Percentiles rank a stretch among this genome's conserved stretches.
These are phyloP conservation scores for Cercospora zeae-maydis DNA, from an alignment of 2,329 filamentous ascomycete genomes.

Conservation along the genomic window DNA sequence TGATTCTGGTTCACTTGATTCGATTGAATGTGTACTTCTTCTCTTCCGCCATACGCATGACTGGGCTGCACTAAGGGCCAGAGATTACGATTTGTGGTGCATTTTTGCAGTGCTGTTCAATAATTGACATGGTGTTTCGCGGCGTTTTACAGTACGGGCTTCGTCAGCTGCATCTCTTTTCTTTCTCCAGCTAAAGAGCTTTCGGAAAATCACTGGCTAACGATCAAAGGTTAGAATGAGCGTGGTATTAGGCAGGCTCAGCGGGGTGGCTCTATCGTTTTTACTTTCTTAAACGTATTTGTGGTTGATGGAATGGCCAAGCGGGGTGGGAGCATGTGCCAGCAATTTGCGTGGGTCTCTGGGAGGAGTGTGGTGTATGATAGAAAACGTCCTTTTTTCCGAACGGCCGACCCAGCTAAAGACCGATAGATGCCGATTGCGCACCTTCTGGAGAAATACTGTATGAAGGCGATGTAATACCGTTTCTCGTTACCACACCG, in stretches of 20 bases:
- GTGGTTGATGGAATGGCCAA: not conserved
- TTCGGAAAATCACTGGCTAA: not conserved
- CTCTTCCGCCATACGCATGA: not conserved
- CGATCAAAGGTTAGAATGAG: not conserved
- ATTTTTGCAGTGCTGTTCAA: not conserved
- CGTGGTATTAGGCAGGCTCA: not conserved
- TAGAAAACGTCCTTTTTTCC: not conserved
- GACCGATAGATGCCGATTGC: not conserved
- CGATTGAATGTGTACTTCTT: not conserved
- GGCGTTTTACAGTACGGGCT: not conserved
- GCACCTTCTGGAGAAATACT: not conserved
- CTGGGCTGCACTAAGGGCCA: not conserved
- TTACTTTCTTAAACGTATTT: not conserved
- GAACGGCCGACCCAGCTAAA: not conserved
- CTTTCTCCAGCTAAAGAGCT: not conserved
- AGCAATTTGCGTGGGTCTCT: not conserved
- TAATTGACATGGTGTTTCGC: not conserved
- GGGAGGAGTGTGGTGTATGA: not conserved
- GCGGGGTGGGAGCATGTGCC: not conserved
- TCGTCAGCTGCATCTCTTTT: not conserved
- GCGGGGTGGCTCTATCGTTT: not conserved
- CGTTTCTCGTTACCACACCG: not conserved
- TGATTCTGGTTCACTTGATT: not conserved
- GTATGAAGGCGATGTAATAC: not conserved
- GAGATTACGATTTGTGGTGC: not conserved